Conservation (phyloP, 306 rosid species). For the Acacia crassicarpa region DNA sequence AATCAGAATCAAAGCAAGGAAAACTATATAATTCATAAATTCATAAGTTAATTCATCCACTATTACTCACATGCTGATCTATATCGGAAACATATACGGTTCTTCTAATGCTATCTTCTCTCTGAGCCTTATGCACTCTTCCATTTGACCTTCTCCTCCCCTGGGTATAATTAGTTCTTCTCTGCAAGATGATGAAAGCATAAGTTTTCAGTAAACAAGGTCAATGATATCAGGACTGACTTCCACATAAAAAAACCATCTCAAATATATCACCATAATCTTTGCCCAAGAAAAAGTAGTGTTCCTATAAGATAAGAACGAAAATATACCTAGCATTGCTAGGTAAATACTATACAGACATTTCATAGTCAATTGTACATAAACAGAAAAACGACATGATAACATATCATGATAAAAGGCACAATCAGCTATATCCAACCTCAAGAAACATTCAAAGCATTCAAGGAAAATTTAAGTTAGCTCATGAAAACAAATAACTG, state of each 20-base stretch:
- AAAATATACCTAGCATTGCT: background rate
- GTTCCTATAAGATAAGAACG: background rate
- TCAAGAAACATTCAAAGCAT: background rate
- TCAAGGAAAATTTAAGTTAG: background rate
- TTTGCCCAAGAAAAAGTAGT: background rate
- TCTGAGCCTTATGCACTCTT: slow-evolving; percentile 56
- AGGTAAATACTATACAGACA: background rate
- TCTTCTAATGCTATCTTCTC: slow-evolving; percentile 65
- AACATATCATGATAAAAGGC: background rate
- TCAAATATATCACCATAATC: background rate
- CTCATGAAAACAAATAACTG: background rate
- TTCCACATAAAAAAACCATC: background rate
- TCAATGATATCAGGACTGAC: background rate
- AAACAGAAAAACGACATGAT: background rate
- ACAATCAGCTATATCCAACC: slow-evolving; percentile 5
- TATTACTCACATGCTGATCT: slow-evolving; percentile 65
- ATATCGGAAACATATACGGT: slow-evolving; percentile 84
- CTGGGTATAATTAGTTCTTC: slow-evolving; percentile 53
- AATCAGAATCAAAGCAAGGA: background rate
- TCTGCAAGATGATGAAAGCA: slow-evolving; percentile 44
- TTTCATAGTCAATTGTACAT: background rate
- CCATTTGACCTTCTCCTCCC: slow-evolving; percentile 70
- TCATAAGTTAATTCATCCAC: background rate
- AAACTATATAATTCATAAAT: background rate
- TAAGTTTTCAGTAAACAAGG: slow-evolving; percentile 20